These are phyloP conservation scores for Incumbomyces lentus DNA, from an alignment of 2,329 filamentous ascomycete genomes.

Conservation along the genomic window DNA sequence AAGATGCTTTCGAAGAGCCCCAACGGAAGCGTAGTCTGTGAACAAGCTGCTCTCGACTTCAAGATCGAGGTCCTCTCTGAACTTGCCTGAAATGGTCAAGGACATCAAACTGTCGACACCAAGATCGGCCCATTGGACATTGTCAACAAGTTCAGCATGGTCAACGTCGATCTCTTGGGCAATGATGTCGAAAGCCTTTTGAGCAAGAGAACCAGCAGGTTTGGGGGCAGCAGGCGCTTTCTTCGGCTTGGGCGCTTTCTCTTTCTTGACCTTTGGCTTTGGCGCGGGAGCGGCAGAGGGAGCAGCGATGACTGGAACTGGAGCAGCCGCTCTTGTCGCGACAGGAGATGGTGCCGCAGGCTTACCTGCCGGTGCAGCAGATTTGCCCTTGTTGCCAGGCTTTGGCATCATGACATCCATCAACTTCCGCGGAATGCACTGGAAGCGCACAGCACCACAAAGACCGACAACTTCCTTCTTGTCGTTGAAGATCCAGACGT, in stretches of 20 bases:
- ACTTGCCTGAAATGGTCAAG: conserved; percentile 50
- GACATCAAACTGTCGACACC: conserved; percentile 54
- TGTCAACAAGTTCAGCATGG: conserved; percentile 48
- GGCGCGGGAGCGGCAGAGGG: conserved; percentile 18
- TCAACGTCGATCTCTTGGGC: conserved; percentile 45
- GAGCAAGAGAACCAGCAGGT: conserved; percentile 23
- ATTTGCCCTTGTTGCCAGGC: conserved; percentile 21
- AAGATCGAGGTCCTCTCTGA: conserved; percentile 51
- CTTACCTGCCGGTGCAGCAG: conserved; percentile 21
- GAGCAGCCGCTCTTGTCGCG: conserved; percentile 5
- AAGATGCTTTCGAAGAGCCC: conserved; percentile 50
- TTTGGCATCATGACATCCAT: conserved; percentile 33
- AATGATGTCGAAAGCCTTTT: conserved; percentile 30
- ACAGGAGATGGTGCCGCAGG: conserved; percentile 5
- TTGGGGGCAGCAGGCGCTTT: conserved; percentile 22
- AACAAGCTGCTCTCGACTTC: conserved; percentile 51
- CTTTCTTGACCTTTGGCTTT: conserved; percentile 24
- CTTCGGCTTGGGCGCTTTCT: conserved; percentile 20
- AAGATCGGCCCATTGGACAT: conserved; percentile 51
- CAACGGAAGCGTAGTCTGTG: conserved; percentile 50
- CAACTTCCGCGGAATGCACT: conserved; percentile 31
- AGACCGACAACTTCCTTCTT: conserved; percentile 49
- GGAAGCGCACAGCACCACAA: conserved; percentile 39
- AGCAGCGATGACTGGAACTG: conserved; percentile 9
- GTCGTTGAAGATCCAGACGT: conserved; percentile 49